phyloP scores from a whole-genome alignment of 1,284 basidiomycete genomes.

The Ceratobasidium sp. region DNA sequence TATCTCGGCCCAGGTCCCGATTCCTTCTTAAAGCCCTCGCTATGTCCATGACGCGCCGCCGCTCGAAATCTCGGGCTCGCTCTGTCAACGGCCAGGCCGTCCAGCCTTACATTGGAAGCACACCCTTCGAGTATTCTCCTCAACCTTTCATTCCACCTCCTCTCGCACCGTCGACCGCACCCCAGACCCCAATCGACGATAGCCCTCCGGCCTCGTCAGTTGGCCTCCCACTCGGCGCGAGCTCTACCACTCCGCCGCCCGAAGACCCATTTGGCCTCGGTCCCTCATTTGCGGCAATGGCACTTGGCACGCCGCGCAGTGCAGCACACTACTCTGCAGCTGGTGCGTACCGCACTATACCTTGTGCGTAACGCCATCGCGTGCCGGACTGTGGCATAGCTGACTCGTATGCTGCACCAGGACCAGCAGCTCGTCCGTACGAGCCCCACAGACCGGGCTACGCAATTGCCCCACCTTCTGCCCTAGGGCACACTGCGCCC shows the following conservation, averaged over 20 bases:
- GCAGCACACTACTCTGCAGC: conserved; percentile 40
- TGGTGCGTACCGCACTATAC: conserved; percentile 21
- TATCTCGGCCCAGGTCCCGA: not conserved
- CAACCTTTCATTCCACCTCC: conserved; percentile 38
- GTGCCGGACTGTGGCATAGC: not conserved
- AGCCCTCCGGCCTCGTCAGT: conserved; percentile 36
- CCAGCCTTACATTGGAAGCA: conserved; percentile 35
- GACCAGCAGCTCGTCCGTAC: conserved; percentile 6
- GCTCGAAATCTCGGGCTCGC: conserved; percentile 32
- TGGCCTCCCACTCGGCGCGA: conserved; percentile 37
- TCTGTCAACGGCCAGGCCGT: conserved; percentile 11
- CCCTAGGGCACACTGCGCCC: conserved; percentile 15
- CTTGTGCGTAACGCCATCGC: not conserved
- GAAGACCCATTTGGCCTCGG: conserved; percentile 39
- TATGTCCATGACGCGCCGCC: conserved; percentile 23
- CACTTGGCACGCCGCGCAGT: conserved; percentile 28
- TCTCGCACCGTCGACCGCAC: conserved; percentile 33
- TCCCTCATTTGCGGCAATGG: not conserved
- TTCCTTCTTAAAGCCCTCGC: not conserved
- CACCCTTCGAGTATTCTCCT: conserved; percentile 28
- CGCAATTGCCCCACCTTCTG: conserved; percentile 10
- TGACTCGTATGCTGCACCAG: not conserved
- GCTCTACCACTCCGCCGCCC: conserved; percentile 38
- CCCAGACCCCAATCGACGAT: conserved; percentile 5
- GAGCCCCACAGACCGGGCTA: conserved; percentile 12